phyloP scores from a whole-genome alignment of 202 grass and related monocot species.

The Musa balbisiana region DNA sequence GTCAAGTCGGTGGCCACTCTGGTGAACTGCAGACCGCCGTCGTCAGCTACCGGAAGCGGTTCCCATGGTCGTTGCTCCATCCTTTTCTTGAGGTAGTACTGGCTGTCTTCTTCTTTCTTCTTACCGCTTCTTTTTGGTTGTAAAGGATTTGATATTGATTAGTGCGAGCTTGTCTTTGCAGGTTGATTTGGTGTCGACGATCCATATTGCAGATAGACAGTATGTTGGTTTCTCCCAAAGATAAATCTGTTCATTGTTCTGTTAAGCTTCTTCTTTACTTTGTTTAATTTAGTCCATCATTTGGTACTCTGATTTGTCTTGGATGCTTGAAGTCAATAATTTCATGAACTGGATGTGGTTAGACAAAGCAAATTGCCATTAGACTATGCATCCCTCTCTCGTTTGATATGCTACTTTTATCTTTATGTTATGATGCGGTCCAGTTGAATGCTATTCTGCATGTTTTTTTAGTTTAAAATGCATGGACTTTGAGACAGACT shows the following conservation, averaged over 20 bases:
- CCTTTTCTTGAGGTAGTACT: slow-evolving; percentile 46
- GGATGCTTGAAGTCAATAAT: neutral
- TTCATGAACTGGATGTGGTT: neutral
- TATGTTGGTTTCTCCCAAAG: slow-evolving; percentile 28
- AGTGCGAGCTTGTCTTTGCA: slow-evolving; percentile 24
- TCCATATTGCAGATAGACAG: slow-evolving; percentile 85
- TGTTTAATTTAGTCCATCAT: neutral
- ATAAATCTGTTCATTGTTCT: slow-evolving; percentile 9
- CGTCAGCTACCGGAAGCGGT: slow-evolving; percentile 58
- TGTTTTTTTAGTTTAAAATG: too few relatives aligned
- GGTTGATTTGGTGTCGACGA: slow-evolving; percentile 90
- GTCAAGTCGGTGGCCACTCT: slow-evolving; percentile 5
- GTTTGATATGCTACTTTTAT: neutral
- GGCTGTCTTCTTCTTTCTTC: neutral
- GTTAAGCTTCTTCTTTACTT: neutral
- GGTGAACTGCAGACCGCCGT: slow-evolving; percentile 82
- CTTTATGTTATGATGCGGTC: too few relatives aligned
- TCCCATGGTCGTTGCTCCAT: slow-evolving; percentile 60
- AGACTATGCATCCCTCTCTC: neutral
- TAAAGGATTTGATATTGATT: neutral
- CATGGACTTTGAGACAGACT: too few relatives aligned
- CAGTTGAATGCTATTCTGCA: too few relatives aligned
- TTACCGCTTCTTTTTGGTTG: slow-evolving; percentile 1
- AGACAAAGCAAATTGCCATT: neutral
- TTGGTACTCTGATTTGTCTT: neutral